These are phyloP conservation scores for Trichosanthes truncata DNA, from an alignment of 306 rosid genomes.

Conservation along the genomic window DNA sequence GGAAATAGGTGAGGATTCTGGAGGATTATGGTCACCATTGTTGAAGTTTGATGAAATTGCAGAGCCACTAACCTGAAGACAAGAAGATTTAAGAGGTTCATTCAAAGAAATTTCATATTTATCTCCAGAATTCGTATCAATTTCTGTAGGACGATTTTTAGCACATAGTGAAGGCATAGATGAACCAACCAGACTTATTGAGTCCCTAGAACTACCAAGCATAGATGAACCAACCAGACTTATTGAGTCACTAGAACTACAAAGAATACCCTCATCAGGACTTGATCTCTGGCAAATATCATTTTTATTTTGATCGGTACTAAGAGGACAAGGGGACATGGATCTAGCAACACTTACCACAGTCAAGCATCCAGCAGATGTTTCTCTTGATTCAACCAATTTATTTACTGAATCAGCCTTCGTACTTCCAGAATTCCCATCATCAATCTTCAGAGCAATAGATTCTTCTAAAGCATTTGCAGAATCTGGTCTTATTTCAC, in stretches of 20 bases:
- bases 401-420: constrained; percentile 20
- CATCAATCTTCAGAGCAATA: constrained; percentile 8
- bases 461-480: constrained; percentile 21
- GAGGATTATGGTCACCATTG: constrained; percentile 15
- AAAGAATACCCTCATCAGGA: constrained; percentile 19
- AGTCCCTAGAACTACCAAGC: constrained; percentile 13
- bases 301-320: constrained; percentile 21
- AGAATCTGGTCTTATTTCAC: constrained; percentile 6
- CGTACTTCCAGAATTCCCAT: constrained; percentile 17
- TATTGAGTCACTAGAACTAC: constrained; percentile 11
- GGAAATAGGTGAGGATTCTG: neutral
- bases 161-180: constrained; percentile 20
- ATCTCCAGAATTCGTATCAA: constrained; percentile 18
- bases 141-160: constrained; percentile 17
- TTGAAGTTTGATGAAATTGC: constrained; percentile 18
- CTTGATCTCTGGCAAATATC: constrained; percentile 19
- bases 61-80: constrained; percentile 16
- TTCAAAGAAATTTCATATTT: constrained; percentile 23
- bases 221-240: constrained; percentile 22
- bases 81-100: constrained; percentile 26
- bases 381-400: constrained; percentile 24
- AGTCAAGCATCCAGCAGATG: constrained; percentile 17
- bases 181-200: constrained; percentile 16
- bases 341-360: constrained; percentile 18
- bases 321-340: constrained; percentile 16